These are phyloP conservation scores for Agaricus subrufescens DNA, from an alignment of 768 basidiomycete species.

Conservation along the genomic window DNA sequence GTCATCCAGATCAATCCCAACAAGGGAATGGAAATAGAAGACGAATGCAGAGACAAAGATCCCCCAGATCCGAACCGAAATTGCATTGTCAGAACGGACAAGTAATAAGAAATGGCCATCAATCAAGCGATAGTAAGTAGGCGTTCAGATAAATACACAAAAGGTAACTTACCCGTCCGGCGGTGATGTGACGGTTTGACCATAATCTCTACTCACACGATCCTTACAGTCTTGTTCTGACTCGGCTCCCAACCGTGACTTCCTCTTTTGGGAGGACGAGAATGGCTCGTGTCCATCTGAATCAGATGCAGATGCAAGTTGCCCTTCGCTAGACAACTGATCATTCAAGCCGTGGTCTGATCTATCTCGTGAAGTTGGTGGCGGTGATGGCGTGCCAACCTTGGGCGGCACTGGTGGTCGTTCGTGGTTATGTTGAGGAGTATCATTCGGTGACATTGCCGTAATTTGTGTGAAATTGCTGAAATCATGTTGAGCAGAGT, in stretches of 20 bases:
- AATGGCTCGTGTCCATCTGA: conserved; percentile 33
- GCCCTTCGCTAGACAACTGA: conserved; percentile 30
- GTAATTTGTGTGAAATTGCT: not conserved
- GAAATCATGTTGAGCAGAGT: not conserved
- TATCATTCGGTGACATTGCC: conserved; percentile 1
- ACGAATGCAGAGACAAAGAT: not conserved
- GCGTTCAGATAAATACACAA: not conserved
- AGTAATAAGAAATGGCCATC: not conserved
- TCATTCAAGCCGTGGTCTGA: conserved; percentile 5
- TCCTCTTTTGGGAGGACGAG: conserved; percentile 14
- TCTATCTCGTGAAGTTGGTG: conserved; percentile 11
- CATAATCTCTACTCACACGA: not conserved
- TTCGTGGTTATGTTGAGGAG: not conserved
- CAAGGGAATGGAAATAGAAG: not conserved
- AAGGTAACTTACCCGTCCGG: conserved; percentile 1
- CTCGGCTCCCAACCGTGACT: conserved; percentile 11
- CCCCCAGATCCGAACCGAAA: not conserved
- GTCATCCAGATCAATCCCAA: not conserved
- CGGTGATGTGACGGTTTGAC: not conserved
- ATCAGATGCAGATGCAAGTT: conserved; percentile 42
- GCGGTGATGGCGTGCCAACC: conserved; percentile 5
- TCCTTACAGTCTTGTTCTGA: conserved; percentile 2
- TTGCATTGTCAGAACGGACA: not conserved
- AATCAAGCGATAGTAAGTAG: not conserved
- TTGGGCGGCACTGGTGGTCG: not conserved